Evolutionary conservation across 2,329 filamentous ascomycete genomes (phyloP).

Genomic region (Alternaria rosae): DNA sequence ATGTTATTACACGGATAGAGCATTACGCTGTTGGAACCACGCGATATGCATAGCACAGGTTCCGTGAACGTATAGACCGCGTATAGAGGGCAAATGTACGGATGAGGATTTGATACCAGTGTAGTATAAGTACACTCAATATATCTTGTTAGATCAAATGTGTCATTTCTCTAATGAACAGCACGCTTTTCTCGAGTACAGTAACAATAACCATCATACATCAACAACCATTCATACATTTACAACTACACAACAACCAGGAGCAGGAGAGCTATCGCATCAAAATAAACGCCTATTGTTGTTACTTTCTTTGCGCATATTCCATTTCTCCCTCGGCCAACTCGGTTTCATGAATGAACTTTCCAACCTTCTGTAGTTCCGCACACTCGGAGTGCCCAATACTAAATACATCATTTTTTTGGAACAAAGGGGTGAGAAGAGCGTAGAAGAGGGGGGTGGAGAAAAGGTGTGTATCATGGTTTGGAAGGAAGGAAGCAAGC

Average conservation of each 20-base stretch:
- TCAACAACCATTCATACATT: conserved; percentile 7
- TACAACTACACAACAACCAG: neutral
- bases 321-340: neutral
- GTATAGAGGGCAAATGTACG: neutral
- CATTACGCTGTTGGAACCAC: neutral
- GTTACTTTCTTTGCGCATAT: neutral
- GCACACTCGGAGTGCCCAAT: neutral
- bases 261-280: neutral
- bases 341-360: neutral
- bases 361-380: neutral
- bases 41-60: neutral
- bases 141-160: neutral
- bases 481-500: neutral
- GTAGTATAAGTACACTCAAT: neutral
- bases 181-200: neutral
- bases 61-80: neutral
- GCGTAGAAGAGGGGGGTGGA: neutral
- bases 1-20: neutral
- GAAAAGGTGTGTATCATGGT: neutral
- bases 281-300: neutral
- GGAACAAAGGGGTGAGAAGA: conserved; percentile 4
- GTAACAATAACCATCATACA: neutral
- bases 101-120: neutral
- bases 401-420: conserved; percentile 14
- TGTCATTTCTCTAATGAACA: neutral